Base-by-base conservation (phyloP, 73 alveolate species). In the Stentor coeruleus region DNA sequence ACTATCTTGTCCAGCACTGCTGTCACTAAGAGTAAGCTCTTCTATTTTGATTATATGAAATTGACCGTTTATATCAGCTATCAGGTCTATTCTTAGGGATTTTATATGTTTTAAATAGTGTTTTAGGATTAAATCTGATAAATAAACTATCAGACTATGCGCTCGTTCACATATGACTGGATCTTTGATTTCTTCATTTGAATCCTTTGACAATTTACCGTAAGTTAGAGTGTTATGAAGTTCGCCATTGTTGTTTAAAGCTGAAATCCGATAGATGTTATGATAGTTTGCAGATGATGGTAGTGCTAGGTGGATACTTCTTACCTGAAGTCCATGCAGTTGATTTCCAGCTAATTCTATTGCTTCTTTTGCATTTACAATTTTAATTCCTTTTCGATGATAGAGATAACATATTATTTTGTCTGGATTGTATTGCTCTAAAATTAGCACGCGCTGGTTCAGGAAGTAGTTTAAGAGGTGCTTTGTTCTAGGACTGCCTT, bases 281-380 rank as follows among this genome's bases (percentile, higher is more conserved):
- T 26, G 39, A 20, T 20, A 66, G 37, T 66, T 11, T 66, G 6
- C 66, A 6, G 79, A 20, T 26, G n/a, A 20, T 20, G 33, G 14
- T 26, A 66, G 37, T 20, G 79, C 79, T 40, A 26, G n/a, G 33
- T 66, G 79, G 2, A 66, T 66, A 2, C 79, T 66, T 2, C 79
- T 66, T 0, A 66, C 79, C 37, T 66, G 79, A 14, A 66, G 33
- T 20, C 79, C 79, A 66, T 66, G 79, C 1, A 66, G 79, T 31
- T 66, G 79, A 31, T 66, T 66, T 66, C 33, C 37, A 1, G 79
- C n/a, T 28, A 66, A 40, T 20, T 66, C 79, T 20, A 66, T 31
- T 26, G 37, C 37, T 20, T 66, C 79, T 66, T 31, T 20, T 26
- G 79, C 79, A 14, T 20, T 66, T 28, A 66, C 40, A 20, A 66